These are phyloP conservation scores for Colletotrichum liriopes DNA, from an alignment of 2,329 filamentous ascomycete species.

Conservation along the genomic window DNA sequence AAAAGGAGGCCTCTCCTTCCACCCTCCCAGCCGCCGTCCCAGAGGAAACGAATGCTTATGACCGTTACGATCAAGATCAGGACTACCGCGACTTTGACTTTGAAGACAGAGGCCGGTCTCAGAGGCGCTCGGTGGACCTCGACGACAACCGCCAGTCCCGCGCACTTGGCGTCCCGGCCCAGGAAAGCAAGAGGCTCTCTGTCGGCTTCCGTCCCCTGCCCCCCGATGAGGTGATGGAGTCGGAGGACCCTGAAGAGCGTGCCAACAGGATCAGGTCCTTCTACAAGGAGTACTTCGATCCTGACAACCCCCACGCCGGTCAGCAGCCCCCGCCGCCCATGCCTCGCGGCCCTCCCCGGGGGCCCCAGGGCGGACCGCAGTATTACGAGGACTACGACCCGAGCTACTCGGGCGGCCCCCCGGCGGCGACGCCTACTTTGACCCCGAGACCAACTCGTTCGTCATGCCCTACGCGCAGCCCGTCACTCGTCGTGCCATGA, in stretches of 20 bases:
- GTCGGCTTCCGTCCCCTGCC: slow-evolving; percentile 88
- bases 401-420: slow-evolving; percentile 70
- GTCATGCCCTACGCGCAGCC: slow-evolving; percentile 89
- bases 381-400: slow-evolving; percentile 85
- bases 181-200: slow-evolving; percentile 73
- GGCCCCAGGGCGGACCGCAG: slow-evolving; percentile 49
- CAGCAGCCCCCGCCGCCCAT: slow-evolving; percentile 26
- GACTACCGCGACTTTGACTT: slow-evolving; percentile 47
- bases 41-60: slow-evolving; percentile 45
- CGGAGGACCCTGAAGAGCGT: slow-evolving; percentile 92
- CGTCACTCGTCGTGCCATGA: slow-evolving; percentile 93
- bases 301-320: slow-evolving; percentile 70
- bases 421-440: slow-evolving; percentile 72
- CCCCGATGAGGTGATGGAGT: slow-evolving; percentile 82
- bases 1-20: slow-evolving; percentile 55
- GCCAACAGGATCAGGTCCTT: slow-evolving; percentile 98
- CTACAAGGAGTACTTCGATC: slow-evolving; percentile 99
- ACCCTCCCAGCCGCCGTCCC: slow-evolving; percentile 49
- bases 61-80: slow-evolving; percentile 41
- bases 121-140: slow-evolving; percentile 47
- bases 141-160: slow-evolving; percentile 49
- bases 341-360: slow-evolving; percentile 27
- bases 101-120: slow-evolving; percentile 56
- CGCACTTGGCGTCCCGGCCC: slow-evolving; percentile 68
- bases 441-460: slow-evolving; percentile 78